These are phyloP conservation scores for Phytophthora sp. DNA, from an alignment of 352 stramenopile genomes.

Conservation along the genomic window DNA sequence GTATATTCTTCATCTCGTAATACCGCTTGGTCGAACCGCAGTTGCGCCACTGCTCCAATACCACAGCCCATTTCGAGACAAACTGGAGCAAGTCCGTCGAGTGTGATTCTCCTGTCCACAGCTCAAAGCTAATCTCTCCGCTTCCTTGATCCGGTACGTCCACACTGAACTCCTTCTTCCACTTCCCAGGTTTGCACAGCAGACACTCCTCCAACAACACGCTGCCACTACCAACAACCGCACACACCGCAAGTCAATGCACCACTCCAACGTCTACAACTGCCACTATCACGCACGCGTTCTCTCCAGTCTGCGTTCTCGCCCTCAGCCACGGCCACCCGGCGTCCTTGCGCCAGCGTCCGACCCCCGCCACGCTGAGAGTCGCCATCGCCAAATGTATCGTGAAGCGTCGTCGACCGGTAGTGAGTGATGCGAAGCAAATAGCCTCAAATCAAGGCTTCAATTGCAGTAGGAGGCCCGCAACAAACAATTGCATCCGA, in stretches of 20 bases:
- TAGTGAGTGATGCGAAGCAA: too few species aligned
- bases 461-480: too few species aligned
- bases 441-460: too few species aligned
- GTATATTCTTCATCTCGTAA: slow-evolving; percentile 11
- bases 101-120: slow-evolving; percentile 8
- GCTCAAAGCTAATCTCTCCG: slow-evolving; percentile 10
- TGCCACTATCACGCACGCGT: slow-evolving; percentile 1
- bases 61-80: slow-evolving; percentile 20
- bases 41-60: slow-evolving; percentile 27
- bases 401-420: too few species aligned
- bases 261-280: neutral
- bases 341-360: slow-evolving; percentile 6
- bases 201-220: slow-evolving; percentile 24
- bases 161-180: slow-evolving; percentile 5
- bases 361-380: slow-evolving; percentile 2
- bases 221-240: neutral
- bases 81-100: slow-evolving; percentile 38
- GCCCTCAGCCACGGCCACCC: slow-evolving; percentile 8
- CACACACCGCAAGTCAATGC: neutral
- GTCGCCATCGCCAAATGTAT: slow-evolving; percentile 12
- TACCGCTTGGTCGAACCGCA: slow-evolving; percentile 13
- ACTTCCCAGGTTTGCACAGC: neutral
- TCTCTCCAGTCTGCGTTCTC: neutral
- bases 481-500: too few species aligned
- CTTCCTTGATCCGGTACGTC: neutral